phyloP scores from a whole-genome alignment of 2,329 filamentous ascomycete species.

The Stachybotrys chartarum region DNA sequence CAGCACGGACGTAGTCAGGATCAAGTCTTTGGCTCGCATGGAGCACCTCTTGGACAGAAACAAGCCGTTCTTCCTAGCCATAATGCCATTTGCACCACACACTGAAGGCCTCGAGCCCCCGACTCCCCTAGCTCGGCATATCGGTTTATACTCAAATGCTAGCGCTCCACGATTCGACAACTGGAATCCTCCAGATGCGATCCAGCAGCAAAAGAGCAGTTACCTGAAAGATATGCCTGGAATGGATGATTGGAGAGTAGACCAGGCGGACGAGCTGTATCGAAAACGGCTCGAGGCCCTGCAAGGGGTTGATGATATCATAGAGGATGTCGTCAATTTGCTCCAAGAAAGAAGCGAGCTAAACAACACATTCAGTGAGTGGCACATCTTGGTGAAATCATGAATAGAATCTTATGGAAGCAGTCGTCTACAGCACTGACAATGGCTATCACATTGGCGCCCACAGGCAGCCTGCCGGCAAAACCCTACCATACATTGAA shows the following conservation, averaged over 20 bases:
- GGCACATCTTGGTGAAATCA: neutral
- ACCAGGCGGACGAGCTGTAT: neutral
- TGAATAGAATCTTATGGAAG: constrained; percentile 7
- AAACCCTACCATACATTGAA: constrained; percentile 41
- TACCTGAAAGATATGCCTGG: neutral
- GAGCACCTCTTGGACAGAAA: neutral
- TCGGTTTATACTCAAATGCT: neutral
- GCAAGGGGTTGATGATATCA: constrained; percentile 5
- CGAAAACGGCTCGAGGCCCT: constrained; percentile 1
- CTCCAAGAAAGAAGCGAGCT: constrained; percentile 20
- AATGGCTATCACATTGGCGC: constrained; percentile 47
- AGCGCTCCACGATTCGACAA: neutral
- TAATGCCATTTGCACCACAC: neutral
- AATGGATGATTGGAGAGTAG: neutral
- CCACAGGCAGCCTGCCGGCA: constrained; percentile 43
- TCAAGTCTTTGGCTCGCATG: constrained; percentile 4
- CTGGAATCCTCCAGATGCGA: neutral
- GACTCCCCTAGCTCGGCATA: neutral
- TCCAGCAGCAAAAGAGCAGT: neutral
- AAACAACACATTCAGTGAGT: constrained; percentile 42
- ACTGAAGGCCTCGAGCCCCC: neutral
- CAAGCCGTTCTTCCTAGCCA: neutral
- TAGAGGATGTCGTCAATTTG: constrained; percentile 26
- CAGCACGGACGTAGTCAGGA: constrained; percentile 6
- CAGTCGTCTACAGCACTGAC: constrained; percentile 41